Evolutionary conservation across 192 early-diverging fungal genomes (phyloP), one percentile per base, ranked within the genome.

Genomic region (Podila clonocystis): DNA sequence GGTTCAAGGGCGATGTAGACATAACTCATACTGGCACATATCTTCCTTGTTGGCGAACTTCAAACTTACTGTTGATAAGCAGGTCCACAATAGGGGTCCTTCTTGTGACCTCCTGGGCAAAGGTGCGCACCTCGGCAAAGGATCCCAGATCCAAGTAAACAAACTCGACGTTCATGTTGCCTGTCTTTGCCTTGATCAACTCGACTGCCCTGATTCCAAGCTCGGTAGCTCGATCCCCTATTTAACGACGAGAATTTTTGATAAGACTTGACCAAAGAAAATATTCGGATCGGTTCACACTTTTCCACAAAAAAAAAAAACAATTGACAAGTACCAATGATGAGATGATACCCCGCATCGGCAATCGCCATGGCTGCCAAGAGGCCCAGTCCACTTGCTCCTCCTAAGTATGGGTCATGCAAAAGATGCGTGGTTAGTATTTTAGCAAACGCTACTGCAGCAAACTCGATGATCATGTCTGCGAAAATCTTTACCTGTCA

Each of bases 191-290:
- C 50, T 80, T 80, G 67, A 80, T 80, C 1, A 62, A 11, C 50
- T 80, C 71, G 4, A 80, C 77, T 8, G 77, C 77, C 34, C 67
- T 61, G 29, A 80, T 73, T 17, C 77, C 77, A 26, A 38, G 3
- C 49, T 80, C 77, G 0, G 70, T 80, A 41, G 77, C 77, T 45
- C 77, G 62, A 41, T 80, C 77, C 2, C 76, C 76, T 79, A 57
- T n/a, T 31, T 3, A 26, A 3, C 41, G n/a, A 45, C 24, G 52
- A 6, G 33, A 49, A 11, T 9, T 52, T 0, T 31, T 7, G n/a
- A 4, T 50, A 24, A 49, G 13, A 33, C 19, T 28, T 15, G 6
- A 30, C 8, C 49, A 15, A 28, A 11, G 28, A 31, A 36, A 9
- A 7, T 9, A 52, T 5, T 28, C 28, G 45, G 50, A 29, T 60